Evolutionary conservation across 768 basidiomycete species (phyloP).

Genomic region (Termitomyces sp.): DNA sequence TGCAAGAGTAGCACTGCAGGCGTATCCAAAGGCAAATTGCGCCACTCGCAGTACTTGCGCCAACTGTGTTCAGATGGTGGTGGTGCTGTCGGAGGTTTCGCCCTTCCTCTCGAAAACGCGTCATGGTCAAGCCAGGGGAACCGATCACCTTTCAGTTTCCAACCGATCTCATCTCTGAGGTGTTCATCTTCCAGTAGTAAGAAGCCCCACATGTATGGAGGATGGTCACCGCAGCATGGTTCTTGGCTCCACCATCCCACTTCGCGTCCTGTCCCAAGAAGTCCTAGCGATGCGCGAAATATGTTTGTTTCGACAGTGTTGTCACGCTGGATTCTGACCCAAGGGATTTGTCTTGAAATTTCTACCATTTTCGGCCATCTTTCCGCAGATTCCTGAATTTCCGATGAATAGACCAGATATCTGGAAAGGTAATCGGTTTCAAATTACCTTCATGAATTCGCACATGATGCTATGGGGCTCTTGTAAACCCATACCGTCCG

Average conservation of each 20-base stretch:
- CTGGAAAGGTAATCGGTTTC: neutral
- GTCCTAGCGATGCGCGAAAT: constrained; percentile 12
- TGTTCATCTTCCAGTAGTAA: constrained; percentile 26
- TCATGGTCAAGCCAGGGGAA: constrained; percentile 26
- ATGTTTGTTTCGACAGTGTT: constrained; percentile 4
- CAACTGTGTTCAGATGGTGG: constrained; percentile 29
- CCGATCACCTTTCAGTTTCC: constrained; percentile 30
- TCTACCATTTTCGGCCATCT: neutral
- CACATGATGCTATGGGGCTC: neutral
- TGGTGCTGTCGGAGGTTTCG: constrained; percentile 18
- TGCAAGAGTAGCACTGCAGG: constrained; percentile 41
- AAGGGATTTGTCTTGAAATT: neutral
- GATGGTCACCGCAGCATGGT: constrained; percentile 14
- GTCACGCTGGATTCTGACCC: constrained; percentile 8
- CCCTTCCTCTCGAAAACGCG: constrained; percentile 19
- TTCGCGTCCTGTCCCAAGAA: constrained; percentile 32
- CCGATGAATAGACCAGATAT: too few relatives aligned
- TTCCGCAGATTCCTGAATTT: neutral
- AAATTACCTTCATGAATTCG: neutral
- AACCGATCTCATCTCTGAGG: constrained; percentile 28
- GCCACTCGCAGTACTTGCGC: constrained; percentile 44
- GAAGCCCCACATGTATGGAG: constrained; percentile 28
- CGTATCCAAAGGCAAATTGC: constrained; percentile 37
- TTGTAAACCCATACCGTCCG: neutral
- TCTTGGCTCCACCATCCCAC: constrained; percentile 37